These are phyloP conservation scores for Suhomyces anneliseae DNA, from an alignment of 1,139 yeast genomes.

Conservation along the genomic window DNA sequence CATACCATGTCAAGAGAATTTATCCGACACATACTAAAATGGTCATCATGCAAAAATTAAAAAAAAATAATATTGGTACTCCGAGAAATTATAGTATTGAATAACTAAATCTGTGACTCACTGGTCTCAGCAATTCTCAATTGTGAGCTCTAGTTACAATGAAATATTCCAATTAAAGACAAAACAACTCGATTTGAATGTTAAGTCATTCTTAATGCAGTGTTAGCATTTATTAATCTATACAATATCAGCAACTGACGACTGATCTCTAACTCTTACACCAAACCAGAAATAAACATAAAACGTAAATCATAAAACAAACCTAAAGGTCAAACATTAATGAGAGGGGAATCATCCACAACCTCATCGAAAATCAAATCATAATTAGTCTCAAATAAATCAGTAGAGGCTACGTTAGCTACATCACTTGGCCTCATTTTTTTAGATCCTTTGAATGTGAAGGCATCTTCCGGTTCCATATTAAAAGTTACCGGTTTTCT, in stretches of 20 bases:
- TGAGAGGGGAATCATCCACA: constrained; percentile 23
- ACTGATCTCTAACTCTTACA: neutral
- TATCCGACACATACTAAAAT: too few relatives aligned
- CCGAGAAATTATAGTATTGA: too few relatives aligned
- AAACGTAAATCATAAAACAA: constrained; percentile 4
- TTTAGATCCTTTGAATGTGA: constrained; percentile 7
- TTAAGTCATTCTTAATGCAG: neutral
- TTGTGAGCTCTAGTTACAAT: too few relatives aligned
- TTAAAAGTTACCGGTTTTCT: constrained; percentile 7
- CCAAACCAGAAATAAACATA: neutral
- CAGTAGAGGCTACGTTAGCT: constrained; percentile 1
- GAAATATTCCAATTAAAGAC: too few relatives aligned
- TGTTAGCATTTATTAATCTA: neutral
- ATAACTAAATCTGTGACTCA: too few relatives aligned
- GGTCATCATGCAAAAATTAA: too few relatives aligned
- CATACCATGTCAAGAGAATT: too few relatives aligned
- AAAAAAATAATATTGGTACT: too few relatives aligned
- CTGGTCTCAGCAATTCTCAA: too few relatives aligned
- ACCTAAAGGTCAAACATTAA: constrained; percentile 9
- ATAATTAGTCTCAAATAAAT: constrained; percentile 16
- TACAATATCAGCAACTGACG: neutral
- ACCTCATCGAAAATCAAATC: constrained; percentile 33
- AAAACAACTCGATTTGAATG: too few relatives aligned
- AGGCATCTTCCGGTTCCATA: constrained; percentile 10
- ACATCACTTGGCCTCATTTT: constrained; percentile 5